A percentile compares a stretch with the other conserved stretches of the same genome.
These are phyloP conservation scores for Mortierella sp. DNA, from an alignment of 371 early-diverging fungal species.

Conservation along the genomic window DNA sequence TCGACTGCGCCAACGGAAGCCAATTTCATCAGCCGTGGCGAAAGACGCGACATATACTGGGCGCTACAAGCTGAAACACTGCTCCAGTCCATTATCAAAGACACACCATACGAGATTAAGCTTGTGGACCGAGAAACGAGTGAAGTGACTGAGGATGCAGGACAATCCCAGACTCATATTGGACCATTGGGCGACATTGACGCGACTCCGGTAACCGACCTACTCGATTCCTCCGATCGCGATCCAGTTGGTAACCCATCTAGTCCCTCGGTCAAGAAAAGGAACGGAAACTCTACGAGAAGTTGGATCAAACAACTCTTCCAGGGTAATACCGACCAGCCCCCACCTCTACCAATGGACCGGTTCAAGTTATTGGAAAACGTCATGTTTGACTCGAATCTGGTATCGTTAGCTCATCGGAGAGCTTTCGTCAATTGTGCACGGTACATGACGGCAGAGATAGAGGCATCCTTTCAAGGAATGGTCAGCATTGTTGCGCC, in stretches of 20 bases:
- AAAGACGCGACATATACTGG: conserved; percentile 20
- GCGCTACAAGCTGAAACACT: conserved; percentile 6
- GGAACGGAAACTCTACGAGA: neutral
- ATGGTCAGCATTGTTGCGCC: neutral
- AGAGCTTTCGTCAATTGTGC: conserved; percentile 36
- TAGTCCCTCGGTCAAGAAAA: neutral
- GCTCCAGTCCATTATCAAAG: conserved; percentile 7
- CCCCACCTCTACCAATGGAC: conserved; percentile 1
- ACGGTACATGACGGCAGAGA: conserved; percentile 21
- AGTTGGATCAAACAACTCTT: neutral
- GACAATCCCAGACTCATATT: too few relatives aligned
- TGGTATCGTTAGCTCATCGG: conserved; percentile 14
- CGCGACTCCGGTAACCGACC: neutral
- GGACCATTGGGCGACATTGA: neutral
- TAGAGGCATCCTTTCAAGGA: conserved; percentile 8
- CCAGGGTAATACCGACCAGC: neutral
- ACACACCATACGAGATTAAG: neutral
- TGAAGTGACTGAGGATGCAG: too few relatives aligned
- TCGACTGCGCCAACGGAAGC: neutral
- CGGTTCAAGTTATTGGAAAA: conserved; percentile 11
- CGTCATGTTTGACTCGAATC: conserved; percentile 25
- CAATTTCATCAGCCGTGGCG: neutral
- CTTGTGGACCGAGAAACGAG: neutral
- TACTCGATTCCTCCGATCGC: neutral
- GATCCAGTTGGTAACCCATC: too few relatives aligned